Conservation (phyloP, 495 filamentous ascomycete species). For the Daldinia loculata region DNA sequence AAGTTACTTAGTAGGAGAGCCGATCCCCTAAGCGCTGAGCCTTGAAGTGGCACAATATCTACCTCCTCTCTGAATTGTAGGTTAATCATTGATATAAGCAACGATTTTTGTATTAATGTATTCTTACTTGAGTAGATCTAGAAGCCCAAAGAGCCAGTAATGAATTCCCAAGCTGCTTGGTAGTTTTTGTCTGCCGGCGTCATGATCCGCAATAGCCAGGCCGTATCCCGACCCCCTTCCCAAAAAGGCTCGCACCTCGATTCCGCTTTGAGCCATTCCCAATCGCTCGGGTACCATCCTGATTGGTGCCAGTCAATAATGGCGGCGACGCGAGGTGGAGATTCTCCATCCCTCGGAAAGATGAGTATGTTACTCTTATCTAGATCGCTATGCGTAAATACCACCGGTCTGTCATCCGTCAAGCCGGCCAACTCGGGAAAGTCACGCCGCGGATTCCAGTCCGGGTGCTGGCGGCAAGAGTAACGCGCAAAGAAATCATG, state of each 20-base stretch:
- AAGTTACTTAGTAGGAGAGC: too few species aligned
- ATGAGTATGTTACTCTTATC: slow-evolving; percentile 56
- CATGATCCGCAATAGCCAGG: not conserved
- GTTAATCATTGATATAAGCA: not conserved
- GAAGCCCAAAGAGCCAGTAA: not conserved
- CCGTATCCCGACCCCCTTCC: not conserved
- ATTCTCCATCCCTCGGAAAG: slow-evolving; percentile 31
- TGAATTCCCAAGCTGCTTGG: not conserved
- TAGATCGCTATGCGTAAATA: slow-evolving; percentile 59
- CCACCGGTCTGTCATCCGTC: slow-evolving; percentile 54
- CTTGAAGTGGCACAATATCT: too few species aligned
- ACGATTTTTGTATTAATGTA: not conserved
- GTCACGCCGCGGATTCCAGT: slow-evolving; percentile 39
- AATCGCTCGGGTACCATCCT: slow-evolving; percentile 58
- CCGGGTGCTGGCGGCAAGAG: slow-evolving; percentile 15
- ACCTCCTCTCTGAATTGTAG: not conserved
- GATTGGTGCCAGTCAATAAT: slow-evolving; percentile 62
- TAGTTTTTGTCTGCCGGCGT: not conserved
- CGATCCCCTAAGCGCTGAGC: too few species aligned
- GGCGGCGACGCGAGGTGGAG: slow-evolving; percentile 45
- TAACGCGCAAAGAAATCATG: slow-evolving; percentile 51
- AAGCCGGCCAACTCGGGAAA: slow-evolving; percentile 50
- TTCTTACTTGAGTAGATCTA: not conserved
- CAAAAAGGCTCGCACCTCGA: slow-evolving; percentile 4
- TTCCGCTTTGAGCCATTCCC: slow-evolving; percentile 56